Evolutionary conservation across 2,329 filamentous ascomycete genomes (phyloP).

Genomic region (Metarhizium humberi): DNA sequence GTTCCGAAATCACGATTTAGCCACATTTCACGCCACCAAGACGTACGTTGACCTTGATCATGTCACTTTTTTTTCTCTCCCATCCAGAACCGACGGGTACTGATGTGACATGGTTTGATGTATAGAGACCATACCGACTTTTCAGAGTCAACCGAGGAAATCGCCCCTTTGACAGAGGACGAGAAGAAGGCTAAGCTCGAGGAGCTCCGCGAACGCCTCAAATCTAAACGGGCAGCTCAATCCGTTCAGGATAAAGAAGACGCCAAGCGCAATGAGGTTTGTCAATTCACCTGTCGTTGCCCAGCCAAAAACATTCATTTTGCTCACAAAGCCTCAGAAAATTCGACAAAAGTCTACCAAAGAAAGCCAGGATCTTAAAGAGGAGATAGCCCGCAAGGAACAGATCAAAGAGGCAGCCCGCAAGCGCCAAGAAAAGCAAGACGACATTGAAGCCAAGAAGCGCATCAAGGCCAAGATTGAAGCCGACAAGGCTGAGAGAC

Average conservation of each 20-base stretch:
- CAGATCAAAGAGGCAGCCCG: constrained; percentile 82
- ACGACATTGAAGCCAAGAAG: constrained; percentile 77
- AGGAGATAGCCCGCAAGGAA: constrained; percentile 80
- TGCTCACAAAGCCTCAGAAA: constrained; percentile 31
- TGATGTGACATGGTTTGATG: constrained; percentile 20
- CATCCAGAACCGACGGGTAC: neutral
- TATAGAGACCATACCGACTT: constrained; percentile 80
- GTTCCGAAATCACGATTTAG: constrained; percentile 72
- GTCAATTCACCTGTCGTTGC: neutral
- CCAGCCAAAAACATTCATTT: neutral
- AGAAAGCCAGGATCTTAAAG: constrained; percentile 81
- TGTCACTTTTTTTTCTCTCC: neutral
- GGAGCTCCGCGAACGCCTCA: constrained; percentile 63
- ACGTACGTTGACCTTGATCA: constrained; percentile 39
- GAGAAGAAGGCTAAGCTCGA: constrained; percentile 76
- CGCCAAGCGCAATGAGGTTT: constrained; percentile 74
- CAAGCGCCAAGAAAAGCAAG: constrained; percentile 81
- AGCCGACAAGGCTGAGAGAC: constrained; percentile 83
- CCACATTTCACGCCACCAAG: constrained; percentile 85
- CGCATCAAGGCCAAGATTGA: constrained; percentile 90
- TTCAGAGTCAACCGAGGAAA: constrained; percentile 83
- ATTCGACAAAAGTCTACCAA: constrained; percentile 81
- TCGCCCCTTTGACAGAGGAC: constrained; percentile 82
- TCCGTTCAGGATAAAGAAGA: constrained; percentile 69
- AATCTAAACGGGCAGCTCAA: constrained; percentile 61